A percentile compares a stretch with the other conserved stretches of the same genome.
phyloP scores from a whole-genome alignment of 108 stramenopile species.

The Seminavis robusta region DNA sequence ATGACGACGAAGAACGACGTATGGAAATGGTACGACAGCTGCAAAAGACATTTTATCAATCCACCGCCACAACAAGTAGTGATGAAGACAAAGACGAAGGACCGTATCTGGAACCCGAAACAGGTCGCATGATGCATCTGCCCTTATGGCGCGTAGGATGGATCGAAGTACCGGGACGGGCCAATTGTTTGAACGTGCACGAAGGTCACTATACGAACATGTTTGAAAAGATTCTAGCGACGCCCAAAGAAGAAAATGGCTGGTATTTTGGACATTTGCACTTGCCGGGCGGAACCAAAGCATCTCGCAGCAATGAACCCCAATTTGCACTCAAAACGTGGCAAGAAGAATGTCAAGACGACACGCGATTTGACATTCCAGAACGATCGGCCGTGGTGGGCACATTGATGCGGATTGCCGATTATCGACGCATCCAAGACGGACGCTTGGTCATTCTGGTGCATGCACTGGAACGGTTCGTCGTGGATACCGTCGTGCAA shows the following conservation, averaged over 20 bases:
- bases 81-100: no score
- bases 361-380: not conserved
- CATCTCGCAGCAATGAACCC: no score
- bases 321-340: constrained; percentile 1
- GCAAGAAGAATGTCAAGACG: not conserved
- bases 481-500: constrained; percentile 52
- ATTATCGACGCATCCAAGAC: constrained; percentile 67
- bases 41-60: no score
- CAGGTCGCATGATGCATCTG: constrained; percentile 44
- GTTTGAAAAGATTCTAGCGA: constrained; percentile 65
- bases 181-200: constrained; percentile 71
- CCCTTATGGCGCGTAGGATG: constrained; percentile 68
- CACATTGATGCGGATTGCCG: constrained; percentile 56
- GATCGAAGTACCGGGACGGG: constrained; percentile 73
- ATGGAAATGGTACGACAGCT: no score
- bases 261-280: constrained; percentile 71
- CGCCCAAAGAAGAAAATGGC: constrained; percentile 21
- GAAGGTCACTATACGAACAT: constrained; percentile 73
- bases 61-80: no score
- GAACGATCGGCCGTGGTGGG: constrained; percentile 43
- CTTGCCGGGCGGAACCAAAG: constrained; percentile 24
- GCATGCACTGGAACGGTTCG: constrained; percentile 73
- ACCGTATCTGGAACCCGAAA: no score
- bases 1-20: no score
- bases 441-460: constrained; percentile 62